These are phyloP conservation scores for Cutaneotrichosporon mucoides DNA, from an alignment of 1,284 basidiomycete genomes.

Conservation along the genomic window DNA sequence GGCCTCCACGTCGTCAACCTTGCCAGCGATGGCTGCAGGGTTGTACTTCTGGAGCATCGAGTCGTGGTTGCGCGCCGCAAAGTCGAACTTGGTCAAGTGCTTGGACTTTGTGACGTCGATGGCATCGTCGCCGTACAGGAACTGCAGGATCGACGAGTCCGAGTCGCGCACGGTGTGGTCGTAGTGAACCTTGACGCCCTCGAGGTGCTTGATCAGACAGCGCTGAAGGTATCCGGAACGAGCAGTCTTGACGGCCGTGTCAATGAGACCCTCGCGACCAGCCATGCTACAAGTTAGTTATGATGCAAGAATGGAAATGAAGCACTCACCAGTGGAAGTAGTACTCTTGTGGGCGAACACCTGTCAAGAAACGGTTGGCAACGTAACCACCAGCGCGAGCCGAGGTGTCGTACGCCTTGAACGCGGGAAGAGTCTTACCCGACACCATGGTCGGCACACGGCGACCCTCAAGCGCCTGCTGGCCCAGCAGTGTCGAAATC, in stretches of 20 bases:
- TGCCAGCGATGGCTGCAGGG: slow-evolving; percentile 59
- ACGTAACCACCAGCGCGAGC: slow-evolving; percentile 99
- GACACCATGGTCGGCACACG: slow-evolving; percentile 99
- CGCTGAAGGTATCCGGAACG: slow-evolving; percentile 98
- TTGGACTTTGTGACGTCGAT: slow-evolving; percentile 96
- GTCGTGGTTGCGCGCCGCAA: slow-evolving; percentile 80
- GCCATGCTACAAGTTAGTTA: slow-evolving; percentile 62
- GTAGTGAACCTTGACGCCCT: slow-evolving; percentile 93
- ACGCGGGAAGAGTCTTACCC: slow-evolving; percentile 96
- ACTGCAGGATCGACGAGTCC: slow-evolving; percentile 91
- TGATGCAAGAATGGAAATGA: too few species aligned
- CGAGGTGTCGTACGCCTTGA: slow-evolving; percentile 94
- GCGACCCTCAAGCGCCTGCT: slow-evolving; percentile 96
- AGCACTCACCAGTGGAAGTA: slow-evolving; percentile 76
- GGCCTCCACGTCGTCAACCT: slow-evolving; percentile 68
- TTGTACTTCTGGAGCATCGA: slow-evolving; percentile 73
- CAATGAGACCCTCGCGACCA: slow-evolving; percentile 96
- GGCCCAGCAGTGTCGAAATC: slow-evolving; percentile 94
- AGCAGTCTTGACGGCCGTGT: slow-evolving; percentile 98
- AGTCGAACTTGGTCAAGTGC: slow-evolving; percentile 85
- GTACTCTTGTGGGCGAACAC: slow-evolving; percentile 97
- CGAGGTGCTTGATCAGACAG: slow-evolving; percentile 97
- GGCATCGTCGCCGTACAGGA: slow-evolving; percentile 96
- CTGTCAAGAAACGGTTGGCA: slow-evolving; percentile 98
- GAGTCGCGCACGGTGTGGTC: slow-evolving; percentile 97